Evolutionary conservation across 345 rosid genomes (phyloP).

Genomic region (Euphorbia lathyris): DNA sequence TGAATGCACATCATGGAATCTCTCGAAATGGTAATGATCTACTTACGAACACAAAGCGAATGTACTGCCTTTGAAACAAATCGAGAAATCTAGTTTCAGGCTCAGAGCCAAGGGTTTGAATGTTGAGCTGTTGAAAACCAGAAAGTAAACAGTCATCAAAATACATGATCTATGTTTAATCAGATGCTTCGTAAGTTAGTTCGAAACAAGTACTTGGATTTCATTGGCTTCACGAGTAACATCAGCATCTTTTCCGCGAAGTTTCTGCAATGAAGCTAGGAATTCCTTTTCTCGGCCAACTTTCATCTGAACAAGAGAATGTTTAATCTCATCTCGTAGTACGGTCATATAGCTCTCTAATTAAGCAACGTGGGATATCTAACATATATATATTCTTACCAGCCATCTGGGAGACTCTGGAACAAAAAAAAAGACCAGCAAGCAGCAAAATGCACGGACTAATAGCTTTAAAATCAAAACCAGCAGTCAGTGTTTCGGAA

Average conservation of each 20-base stretch:
- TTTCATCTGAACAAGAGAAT: too few relatives aligned
- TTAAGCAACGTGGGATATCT: too few relatives aligned
- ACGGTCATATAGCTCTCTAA: too few relatives aligned
- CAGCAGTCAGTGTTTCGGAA: slow-evolving; percentile 6
- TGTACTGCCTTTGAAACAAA: slow-evolving; percentile 55
- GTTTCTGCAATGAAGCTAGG: slow-evolving; percentile 48
- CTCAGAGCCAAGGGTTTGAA: slow-evolving; percentile 50
- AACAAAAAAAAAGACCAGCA: slow-evolving; percentile 58
- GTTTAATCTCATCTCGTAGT: too few relatives aligned
- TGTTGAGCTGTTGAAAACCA: slow-evolving; percentile 35
- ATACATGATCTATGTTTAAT: background rate
- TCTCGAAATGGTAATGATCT: background rate
- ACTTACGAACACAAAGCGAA: slow-evolving; percentile 68
- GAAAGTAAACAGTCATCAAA: background rate
- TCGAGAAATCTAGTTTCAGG: slow-evolving; percentile 61
- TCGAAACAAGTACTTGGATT: slow-evolving; percentile 45
- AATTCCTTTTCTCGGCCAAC: slow-evolving; percentile 64
- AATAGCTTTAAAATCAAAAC: slow-evolving; percentile 46
- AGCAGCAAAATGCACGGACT: slow-evolving; percentile 70
- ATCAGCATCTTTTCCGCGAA: slow-evolving; percentile 67
- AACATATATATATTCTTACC: slow-evolving; percentile 47
- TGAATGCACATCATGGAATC: background rate
- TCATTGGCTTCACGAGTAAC: slow-evolving; percentile 65
- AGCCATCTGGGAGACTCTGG: slow-evolving; percentile 97
- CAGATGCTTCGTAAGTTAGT: background rate